Conservation (phyloP, 2,329 filamentous ascomycete genomes). For the Fusarium piperis region DNA sequence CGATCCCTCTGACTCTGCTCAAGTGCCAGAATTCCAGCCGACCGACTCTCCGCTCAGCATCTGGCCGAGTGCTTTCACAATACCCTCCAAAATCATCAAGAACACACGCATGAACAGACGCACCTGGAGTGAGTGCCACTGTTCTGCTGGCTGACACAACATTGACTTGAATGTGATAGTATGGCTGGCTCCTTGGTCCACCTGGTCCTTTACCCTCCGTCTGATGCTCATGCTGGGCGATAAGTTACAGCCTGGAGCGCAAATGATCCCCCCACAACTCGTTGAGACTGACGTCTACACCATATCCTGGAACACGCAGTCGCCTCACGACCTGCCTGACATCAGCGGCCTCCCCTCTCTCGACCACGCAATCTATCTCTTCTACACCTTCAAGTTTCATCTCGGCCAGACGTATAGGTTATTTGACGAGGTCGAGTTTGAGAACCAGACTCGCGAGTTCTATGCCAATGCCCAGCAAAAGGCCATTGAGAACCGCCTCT, state of each 20-base stretch:
- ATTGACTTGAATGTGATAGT: slow-evolving; percentile 20
- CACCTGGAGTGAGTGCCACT: slow-evolving; percentile 48
- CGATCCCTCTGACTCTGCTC: slow-evolving; percentile 8
- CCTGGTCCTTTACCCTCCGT: slow-evolving; percentile 48
- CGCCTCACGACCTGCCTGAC: slow-evolving; percentile 40
- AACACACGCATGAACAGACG: slow-evolving; percentile 44
- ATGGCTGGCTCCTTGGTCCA: slow-evolving; percentile 46
- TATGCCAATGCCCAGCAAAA: slow-evolving; percentile 34
- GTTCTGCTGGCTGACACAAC: background rate
- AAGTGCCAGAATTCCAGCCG: slow-evolving; percentile 8
- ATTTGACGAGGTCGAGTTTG: slow-evolving; percentile 47
- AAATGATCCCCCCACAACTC: slow-evolving; percentile 29
- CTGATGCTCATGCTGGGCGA: slow-evolving; percentile 46
- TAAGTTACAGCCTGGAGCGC: slow-evolving; percentile 40
- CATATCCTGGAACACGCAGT: slow-evolving; percentile 30
- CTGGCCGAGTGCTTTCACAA: slow-evolving; percentile 44
- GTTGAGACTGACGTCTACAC: slow-evolving; percentile 46
- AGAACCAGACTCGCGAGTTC: slow-evolving; percentile 39
- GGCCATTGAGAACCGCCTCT: slow-evolving; percentile 45
- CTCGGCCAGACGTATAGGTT: slow-evolving; percentile 49
- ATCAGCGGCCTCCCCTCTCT: slow-evolving; percentile 48
- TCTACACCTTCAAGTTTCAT: slow-evolving; percentile 51
- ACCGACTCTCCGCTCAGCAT: slow-evolving; percentile 34
- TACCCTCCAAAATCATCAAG: slow-evolving; percentile 43
- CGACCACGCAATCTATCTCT: slow-evolving; percentile 46